These are phyloP conservation scores for Talaromyces sp. DNA, from an alignment of 2,329 filamentous ascomycete genomes.

Conservation along the genomic window DNA sequence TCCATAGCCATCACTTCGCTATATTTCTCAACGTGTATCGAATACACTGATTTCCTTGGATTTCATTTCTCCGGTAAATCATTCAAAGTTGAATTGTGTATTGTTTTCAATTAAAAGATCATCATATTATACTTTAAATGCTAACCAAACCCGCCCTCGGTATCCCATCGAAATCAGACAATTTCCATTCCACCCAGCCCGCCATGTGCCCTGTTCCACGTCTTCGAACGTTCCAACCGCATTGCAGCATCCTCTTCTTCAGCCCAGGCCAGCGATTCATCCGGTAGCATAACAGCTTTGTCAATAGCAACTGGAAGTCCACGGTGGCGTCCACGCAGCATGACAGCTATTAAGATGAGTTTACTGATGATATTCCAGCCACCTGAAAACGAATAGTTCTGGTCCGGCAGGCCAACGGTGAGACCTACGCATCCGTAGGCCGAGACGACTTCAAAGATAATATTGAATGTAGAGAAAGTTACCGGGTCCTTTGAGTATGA, in stretches of 20 bases:
- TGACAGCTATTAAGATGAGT: conserved; percentile 53
- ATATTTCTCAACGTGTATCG: too few relatives aligned
- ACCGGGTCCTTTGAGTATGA: conserved; percentile 50
- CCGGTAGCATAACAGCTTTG: conserved; percentile 42
- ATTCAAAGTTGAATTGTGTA: too few relatives aligned
- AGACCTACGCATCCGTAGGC: conserved; percentile 59
- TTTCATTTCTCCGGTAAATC: too few relatives aligned
- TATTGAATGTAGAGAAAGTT: conserved; percentile 54
- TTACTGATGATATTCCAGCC: conserved; percentile 53
- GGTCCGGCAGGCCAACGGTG: conserved; percentile 50
- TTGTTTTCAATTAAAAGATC: too few relatives aligned
- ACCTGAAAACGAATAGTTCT: conserved; percentile 52
- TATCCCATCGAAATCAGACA: neutral
- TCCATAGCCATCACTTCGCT: too few relatives aligned
- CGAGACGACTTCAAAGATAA: conserved; percentile 44
- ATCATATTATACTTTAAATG: neutral
- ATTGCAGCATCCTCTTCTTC: conserved; percentile 38
- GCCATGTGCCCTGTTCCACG: conserved; percentile 11
- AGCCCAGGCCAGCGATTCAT: conserved; percentile 34
- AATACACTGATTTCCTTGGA: too few relatives aligned
- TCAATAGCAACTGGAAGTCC: conserved; percentile 54
- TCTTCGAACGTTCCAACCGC: conserved; percentile 22
- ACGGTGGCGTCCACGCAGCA: conserved; percentile 53
- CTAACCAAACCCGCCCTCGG: neutral
- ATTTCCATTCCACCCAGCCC: neutral